phyloP scores from a whole-genome alignment of 2,329 filamentous ascomycete genomes.

The Cladophialophora bantiana region DNA sequence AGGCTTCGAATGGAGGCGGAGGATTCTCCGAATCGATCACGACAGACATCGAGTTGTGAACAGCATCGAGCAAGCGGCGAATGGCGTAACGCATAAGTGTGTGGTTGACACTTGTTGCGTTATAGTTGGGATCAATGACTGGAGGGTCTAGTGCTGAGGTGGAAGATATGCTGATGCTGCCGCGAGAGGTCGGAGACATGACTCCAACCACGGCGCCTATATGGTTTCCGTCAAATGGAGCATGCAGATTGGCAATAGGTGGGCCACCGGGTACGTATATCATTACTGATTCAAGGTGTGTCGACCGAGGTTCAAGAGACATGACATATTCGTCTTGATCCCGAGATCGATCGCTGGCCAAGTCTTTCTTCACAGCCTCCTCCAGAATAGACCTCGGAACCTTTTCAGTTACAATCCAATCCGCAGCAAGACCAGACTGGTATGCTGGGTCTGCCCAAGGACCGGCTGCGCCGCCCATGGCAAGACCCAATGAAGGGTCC shows the following conservation, averaged over 20 bases:
- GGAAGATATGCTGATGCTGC: constrained; percentile 30
- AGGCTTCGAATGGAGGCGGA: constrained; percentile 21
- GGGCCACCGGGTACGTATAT: constrained; percentile 41
- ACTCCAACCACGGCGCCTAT: constrained; percentile 39
- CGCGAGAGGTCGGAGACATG: constrained; percentile 39
- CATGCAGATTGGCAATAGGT: constrained; percentile 23
- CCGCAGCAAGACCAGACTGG: constrained; percentile 45
- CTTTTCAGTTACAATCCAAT: constrained; percentile 48
- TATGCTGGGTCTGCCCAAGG: constrained; percentile 49
- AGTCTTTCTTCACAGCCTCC: constrained; percentile 46
- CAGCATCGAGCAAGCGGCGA: constrained; percentile 31
- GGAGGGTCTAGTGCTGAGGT: constrained; percentile 22
- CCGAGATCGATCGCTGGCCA: constrained; percentile 36
- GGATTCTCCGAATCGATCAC: constrained; percentile 38
- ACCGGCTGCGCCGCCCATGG: constrained; percentile 44
- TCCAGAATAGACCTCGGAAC: constrained; percentile 44
- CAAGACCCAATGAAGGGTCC: constrained; percentile 42
- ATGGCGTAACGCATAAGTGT: constrained; percentile 36
- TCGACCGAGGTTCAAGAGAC: constrained; percentile 9
- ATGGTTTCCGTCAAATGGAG: constrained; percentile 42
- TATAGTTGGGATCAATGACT: constrained; percentile 45
- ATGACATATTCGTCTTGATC: constrained; percentile 25
- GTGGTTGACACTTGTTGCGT: constrained; percentile 30
- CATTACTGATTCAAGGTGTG: constrained; percentile 38
- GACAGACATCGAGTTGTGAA: constrained; percentile 24